These are phyloP conservation scores for Trifolium pratense DNA, from an alignment of 306 rosid species.

Conservation along the genomic window DNA sequence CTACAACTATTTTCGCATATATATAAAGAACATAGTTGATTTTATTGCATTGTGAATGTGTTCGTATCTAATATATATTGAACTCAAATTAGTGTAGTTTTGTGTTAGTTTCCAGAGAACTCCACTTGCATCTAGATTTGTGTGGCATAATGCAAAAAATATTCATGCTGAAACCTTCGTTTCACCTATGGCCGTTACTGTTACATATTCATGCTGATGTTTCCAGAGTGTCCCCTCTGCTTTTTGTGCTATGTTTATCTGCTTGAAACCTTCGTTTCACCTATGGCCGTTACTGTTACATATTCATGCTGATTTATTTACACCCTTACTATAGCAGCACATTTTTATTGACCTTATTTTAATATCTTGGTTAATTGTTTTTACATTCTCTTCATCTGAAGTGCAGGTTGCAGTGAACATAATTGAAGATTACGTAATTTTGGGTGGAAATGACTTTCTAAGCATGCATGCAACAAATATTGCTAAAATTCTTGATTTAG, in stretches of 20 bases:
- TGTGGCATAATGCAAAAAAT: too few relatives aligned
- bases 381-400: conserved; percentile 39
- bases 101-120: too few relatives aligned
- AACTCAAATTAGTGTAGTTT: conserved; percentile 27
- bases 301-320: conserved; percentile 29
- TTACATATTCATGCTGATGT: conserved; percentile 18
- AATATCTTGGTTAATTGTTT: conserved; percentile 18
- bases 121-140: too few relatives aligned
- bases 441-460: conserved; percentile 88
- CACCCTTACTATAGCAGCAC: conserved; percentile 3
- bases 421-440: conserved; percentile 82
- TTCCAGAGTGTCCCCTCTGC: too few relatives aligned
- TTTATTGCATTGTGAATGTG: too few relatives aligned
- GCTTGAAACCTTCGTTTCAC: conserved; percentile 23
- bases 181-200: conserved; percentile 24
- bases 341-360: conserved; percentile 21
- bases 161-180: conserved; percentile 22
- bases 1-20: conserved; percentile 8
- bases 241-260: conserved; percentile 13
- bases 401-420: conserved; percentile 81
- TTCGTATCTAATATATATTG: too few relatives aligned
- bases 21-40: too few relatives aligned
- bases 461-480: conserved; percentile 77
- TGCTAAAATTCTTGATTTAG: conserved; percentile 83
- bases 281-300: conserved; percentile 18